Percentiles rank a stretch among this genome's conserved stretches.
These are phyloP conservation scores for Fusarium sp. DNA, from an alignment of 2,329 filamentous ascomycete species.

Conservation along the genomic window DNA sequence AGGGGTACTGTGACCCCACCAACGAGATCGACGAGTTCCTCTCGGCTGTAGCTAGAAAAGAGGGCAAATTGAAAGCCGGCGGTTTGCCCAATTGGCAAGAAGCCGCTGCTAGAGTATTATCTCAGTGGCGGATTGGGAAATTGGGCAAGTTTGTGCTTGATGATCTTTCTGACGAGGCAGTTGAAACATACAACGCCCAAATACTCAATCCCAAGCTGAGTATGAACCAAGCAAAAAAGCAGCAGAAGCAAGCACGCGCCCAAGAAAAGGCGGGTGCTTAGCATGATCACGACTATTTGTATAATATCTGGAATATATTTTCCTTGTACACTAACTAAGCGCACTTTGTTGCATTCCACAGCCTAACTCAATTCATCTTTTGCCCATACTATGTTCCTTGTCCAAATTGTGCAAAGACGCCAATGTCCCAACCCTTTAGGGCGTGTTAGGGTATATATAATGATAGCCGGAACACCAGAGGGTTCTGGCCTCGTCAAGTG, in stretches of 20 bases:
- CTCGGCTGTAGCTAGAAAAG: conserved; percentile 74
- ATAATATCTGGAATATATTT: conserved; percentile 17
- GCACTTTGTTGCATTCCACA: conserved; percentile 26
- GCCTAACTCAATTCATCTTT: conserved; percentile 12
- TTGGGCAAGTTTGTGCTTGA: conserved; percentile 85
- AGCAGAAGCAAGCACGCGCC: conserved; percentile 68
- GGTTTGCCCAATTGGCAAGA: conserved; percentile 76
- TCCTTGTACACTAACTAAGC: conserved; percentile 35
- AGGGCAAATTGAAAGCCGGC: conserved; percentile 79
- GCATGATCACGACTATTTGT: conserved; percentile 27
- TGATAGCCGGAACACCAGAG: conserved; percentile 23
- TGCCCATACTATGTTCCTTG: conserved; percentile 19
- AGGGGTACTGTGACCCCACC: conserved; percentile 73
- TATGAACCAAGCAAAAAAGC: conserved; percentile 75
- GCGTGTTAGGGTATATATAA: conserved; percentile 36
- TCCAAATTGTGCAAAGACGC: conserved; percentile 28
- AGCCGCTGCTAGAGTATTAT: conserved; percentile 82
- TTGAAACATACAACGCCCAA: conserved; percentile 61
- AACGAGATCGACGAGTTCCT: conserved; percentile 85
- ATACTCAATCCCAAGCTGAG: conserved; percentile 64
- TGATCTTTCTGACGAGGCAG: conserved; percentile 70
- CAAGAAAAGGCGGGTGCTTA: conserved; percentile 53
- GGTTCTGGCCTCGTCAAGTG: conserved; percentile 10
- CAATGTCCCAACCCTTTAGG: conserved; percentile 20
- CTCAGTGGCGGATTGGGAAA: conserved; percentile 81